phyloP scores from a whole-genome alignment of 306 rosid species.

The Castanea mollissima region DNA sequence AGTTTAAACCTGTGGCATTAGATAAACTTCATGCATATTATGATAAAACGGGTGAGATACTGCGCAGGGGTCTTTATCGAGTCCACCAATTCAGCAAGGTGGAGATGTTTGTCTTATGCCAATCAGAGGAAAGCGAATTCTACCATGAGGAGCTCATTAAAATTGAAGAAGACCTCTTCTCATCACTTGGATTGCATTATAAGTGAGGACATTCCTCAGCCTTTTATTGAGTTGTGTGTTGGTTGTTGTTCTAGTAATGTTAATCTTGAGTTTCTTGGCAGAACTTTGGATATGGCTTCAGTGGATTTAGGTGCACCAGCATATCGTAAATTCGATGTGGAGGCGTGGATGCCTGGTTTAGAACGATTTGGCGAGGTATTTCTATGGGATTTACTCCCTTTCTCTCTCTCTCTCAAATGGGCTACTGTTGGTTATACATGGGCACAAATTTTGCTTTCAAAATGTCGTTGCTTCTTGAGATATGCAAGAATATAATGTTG shows the following conservation, averaged over 20 bases:
- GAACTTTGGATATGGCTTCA: constrained; percentile 95
- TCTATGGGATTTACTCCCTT: not conserved
- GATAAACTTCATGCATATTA: too few species aligned
- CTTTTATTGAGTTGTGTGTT: constrained; percentile 18
- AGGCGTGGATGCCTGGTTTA: constrained; percentile 98
- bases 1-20: too few species aligned
- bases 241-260: constrained; percentile 12
- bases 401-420: not conserved
- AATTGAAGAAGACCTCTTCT: constrained; percentile 84
- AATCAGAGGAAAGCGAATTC: constrained; percentile 75
- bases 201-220: constrained; percentile 46
- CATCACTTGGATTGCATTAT: constrained; percentile 78
- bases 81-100: constrained; percentile 98
- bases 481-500: not conserved
- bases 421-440: not conserved
- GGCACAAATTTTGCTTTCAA: not conserved
- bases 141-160: constrained; percentile 82
- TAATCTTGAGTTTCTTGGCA: constrained; percentile 34
- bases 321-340: constrained; percentile 83
- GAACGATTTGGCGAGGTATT: constrained; percentile 91
- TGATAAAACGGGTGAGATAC: constrained; percentile 4
- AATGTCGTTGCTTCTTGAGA: not conserved
- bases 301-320: constrained; percentile 97
- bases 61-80: constrained; percentile 92
- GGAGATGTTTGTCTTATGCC: constrained; percentile 91